These are phyloP conservation scores for Avena eriantha DNA, from an alignment of 176 grass and related monocot species.

Conservation along the genomic window DNA sequence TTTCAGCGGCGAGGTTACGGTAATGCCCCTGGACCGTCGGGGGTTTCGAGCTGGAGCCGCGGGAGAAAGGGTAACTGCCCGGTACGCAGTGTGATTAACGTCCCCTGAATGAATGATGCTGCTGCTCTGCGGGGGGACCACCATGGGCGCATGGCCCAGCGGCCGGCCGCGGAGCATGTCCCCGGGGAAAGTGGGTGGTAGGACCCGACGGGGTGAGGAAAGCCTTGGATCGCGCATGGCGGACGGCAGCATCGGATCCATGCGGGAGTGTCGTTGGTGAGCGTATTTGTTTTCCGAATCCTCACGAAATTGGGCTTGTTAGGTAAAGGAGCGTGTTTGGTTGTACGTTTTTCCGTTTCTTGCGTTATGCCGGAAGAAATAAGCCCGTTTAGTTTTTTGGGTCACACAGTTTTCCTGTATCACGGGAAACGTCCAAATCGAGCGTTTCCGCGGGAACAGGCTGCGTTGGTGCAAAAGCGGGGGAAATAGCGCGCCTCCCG, in stretches of 20 bases:
- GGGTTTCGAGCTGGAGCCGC: neutral
- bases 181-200: neutral
- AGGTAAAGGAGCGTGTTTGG: too few species aligned
- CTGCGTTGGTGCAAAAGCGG: too few species aligned
- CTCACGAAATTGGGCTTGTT: too few species aligned
- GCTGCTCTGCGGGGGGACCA: neutral
- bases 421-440: too few species aligned
- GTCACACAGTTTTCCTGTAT: too few species aligned
- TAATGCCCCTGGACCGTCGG: neutral
- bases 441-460: too few species aligned
- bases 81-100: neutral
- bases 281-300: neutral
- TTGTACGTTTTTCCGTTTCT: too few species aligned
- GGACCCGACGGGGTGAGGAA: neutral
- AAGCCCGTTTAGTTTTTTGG: too few species aligned
- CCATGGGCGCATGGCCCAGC: neutral
- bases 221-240: conserved; percentile 4
- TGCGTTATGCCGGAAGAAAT: too few species aligned
- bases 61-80: neutral
- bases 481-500: too few species aligned
- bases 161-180: neutral
- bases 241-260: neutral
- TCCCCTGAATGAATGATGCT: neutral
- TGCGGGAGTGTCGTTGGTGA: neutral
- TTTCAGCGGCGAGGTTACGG: neutral